Base-by-base conservation (phyloP, 1,139 yeast genomes). In the Waltiozyma sp. region DNA sequence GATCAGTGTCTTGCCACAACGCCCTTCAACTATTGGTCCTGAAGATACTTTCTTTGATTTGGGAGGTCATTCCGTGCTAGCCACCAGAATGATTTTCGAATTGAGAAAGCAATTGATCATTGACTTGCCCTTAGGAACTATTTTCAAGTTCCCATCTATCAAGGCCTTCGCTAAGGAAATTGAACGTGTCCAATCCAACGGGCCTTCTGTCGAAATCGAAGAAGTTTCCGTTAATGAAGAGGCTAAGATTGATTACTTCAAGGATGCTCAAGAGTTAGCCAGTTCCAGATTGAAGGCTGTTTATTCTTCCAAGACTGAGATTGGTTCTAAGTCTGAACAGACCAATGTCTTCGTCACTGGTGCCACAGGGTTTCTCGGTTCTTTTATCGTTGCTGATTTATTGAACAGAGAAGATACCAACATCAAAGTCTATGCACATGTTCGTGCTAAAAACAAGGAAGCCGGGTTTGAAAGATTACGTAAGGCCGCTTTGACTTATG, bases 31-130 rank as follows among this genome's bases (percentile, higher is more conserved):
- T 10, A 75, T 88, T 42, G 72, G 80, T 34, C 82, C 82, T 38
- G 72, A 74, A 4, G 98, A 93, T 60, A 85, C 95, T 3, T 93
- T 93, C 75, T 93, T 93, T 57, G 99, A 93, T 58, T 69, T 93
- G 46, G 99, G 99, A 46, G 99, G 99, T 4, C 98, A 93, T 63
- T 89, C 97, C 1, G 89, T 93, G 54, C 70, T 91, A 52, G 98
- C 97, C 11, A 93, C 99, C 0, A 76, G 95, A 61, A 88, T 93
- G 96, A 91, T 91, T 51, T 91, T 91, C 57, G 91, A 85, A 54
- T 74, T 91, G 52, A 77, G 96, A 61, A 83, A 84, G 67, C 74
- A 73, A 53, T 69, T 89, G 47, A 73, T 77, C 40, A 75, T 88
- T 38, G 95, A 87, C 48, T 70, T 91, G 43, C 97, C 98, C 31